Conservation (phyloP, 2,329 filamentous ascomycete genomes). For the Gnomoniopsis smithogilvyi region DNA sequence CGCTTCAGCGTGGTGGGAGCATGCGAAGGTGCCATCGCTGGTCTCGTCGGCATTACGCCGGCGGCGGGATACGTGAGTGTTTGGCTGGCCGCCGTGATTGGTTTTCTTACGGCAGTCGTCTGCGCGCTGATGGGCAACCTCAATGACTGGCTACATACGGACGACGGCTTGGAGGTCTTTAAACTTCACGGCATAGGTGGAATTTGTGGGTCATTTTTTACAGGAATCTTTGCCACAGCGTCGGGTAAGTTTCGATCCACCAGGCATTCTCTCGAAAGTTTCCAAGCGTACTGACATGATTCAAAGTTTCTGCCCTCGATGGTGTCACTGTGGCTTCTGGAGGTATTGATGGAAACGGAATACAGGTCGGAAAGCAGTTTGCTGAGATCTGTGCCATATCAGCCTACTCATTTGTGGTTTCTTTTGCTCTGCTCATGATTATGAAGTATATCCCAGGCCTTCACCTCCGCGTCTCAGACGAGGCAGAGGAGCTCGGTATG, state of each 20-base stretch:
- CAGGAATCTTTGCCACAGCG: slow-evolving; percentile 52
- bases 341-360: slow-evolving; percentile 47
- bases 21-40: slow-evolving; percentile 52
- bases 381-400: slow-evolving; percentile 55
- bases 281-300: background rate
- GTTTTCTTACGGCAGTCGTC: slow-evolving; percentile 44
- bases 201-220: slow-evolving; percentile 53
- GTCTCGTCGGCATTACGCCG: slow-evolving; percentile 57
- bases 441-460: slow-evolving; percentile 57
- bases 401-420: slow-evolving; percentile 51
- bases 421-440: slow-evolving; percentile 49
- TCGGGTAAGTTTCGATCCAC: slow-evolving; percentile 19
- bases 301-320: slow-evolving; percentile 47
- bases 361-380: slow-evolving; percentile 55
- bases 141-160: slow-evolving; percentile 50
- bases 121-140: slow-evolving; percentile 45
- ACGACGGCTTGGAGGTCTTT: slow-evolving; percentile 59
- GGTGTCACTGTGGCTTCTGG: slow-evolving; percentile 42
- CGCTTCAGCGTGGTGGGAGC: slow-evolving; percentile 51
- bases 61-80: slow-evolving; percentile 54
- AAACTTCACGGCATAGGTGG: slow-evolving; percentile 59
- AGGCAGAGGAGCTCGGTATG: slow-evolving; percentile 51
- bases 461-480: slow-evolving; percentile 51
- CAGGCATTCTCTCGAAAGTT: background rate
- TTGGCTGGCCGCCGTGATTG: slow-evolving; percentile 48